Conservation (phyloP, 768 basidiomycete genomes). For the Pleurotus giganteus region DNA sequence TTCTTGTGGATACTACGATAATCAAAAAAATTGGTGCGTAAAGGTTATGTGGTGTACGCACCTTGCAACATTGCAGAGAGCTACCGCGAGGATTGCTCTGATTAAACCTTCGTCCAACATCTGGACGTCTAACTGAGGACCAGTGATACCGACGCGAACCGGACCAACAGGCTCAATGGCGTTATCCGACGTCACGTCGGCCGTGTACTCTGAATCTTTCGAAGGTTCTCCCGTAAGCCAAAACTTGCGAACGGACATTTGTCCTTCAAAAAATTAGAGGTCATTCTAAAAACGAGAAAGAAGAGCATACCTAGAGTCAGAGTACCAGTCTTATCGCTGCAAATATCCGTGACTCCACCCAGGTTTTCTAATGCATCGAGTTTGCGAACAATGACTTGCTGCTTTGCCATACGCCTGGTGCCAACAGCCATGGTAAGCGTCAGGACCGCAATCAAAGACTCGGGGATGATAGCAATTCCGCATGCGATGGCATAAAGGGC, state of each 20-base stretch:
- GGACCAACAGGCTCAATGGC: constrained; percentile 30
- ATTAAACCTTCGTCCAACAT: constrained; percentile 21
- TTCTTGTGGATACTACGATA: constrained; percentile 31
- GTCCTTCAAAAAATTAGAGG: constrained; percentile 20
- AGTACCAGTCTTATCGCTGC: constrained; percentile 70
- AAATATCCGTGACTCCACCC: constrained; percentile 52
- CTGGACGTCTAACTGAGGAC: constrained; percentile 17
- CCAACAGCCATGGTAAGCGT: constrained; percentile 8
- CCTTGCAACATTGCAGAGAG: constrained; percentile 39
- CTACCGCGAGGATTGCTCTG: constrained; percentile 26
- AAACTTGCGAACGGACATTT: constrained; percentile 39
- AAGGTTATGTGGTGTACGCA: constrained; percentile 13
- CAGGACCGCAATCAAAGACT: constrained; percentile 8
- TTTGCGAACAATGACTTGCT: constrained; percentile 61
- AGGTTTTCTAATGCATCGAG: constrained; percentile 65
- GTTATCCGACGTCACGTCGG: constrained; percentile 27
- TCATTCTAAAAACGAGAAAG: neutral
- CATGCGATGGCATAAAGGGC: constrained; percentile 7
- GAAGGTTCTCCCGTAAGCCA: constrained; percentile 31
- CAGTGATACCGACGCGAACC: constrained; percentile 22
- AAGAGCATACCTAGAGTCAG: constrained; percentile 28
- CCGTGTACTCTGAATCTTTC: constrained; percentile 26
- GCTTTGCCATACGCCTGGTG: constrained; percentile 7
- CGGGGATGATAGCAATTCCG: constrained; percentile 8
- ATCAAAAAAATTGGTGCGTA: neutral